phyloP scores from a whole-genome alignment of 192 early-diverging fungal genomes.

The Linnemannia exigua region DNA sequence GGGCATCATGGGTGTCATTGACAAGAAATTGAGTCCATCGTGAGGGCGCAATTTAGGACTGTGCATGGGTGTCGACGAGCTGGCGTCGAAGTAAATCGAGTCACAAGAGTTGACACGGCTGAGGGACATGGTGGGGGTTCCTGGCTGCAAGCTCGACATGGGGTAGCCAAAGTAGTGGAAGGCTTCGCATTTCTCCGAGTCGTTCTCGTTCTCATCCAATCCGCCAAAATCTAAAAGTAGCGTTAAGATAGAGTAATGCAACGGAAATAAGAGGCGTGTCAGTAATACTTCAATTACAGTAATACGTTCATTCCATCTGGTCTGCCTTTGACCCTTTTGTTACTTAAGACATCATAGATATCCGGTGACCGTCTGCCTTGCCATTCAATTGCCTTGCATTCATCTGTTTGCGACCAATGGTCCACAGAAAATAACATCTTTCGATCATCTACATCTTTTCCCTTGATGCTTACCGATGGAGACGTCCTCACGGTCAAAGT shows the following conservation, averaged over 20 bases:
- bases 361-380: neutral
- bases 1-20: constrained; percentile 56
- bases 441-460: neutral
- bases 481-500: constrained; percentile 49
- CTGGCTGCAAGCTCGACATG: constrained; percentile 26
- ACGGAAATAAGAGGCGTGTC: neutral
- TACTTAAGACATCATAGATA: neutral
- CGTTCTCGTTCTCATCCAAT: constrained; percentile 31
- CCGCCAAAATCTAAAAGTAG: constrained; percentile 46
- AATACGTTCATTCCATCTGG: too few species aligned
- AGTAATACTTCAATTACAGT: neutral
- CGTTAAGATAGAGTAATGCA: neutral
- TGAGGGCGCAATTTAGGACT: constrained; percentile 52
- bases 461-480: constrained; percentile 26
- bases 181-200: constrained; percentile 42
- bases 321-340: neutral
- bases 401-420: neutral
- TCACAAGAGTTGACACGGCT: constrained; percentile 57
- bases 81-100: constrained; percentile 54
- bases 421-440: neutral
- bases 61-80: constrained; percentile 35
- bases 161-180: constrained; percentile 58
- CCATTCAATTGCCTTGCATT: neutral
- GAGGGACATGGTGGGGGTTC: constrained; percentile 39
- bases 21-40: constrained; percentile 49